These are phyloP conservation scores for Candida nonsorbophila DNA, from an alignment of 805 yeast genomes.

Conservation along the genomic window DNA sequence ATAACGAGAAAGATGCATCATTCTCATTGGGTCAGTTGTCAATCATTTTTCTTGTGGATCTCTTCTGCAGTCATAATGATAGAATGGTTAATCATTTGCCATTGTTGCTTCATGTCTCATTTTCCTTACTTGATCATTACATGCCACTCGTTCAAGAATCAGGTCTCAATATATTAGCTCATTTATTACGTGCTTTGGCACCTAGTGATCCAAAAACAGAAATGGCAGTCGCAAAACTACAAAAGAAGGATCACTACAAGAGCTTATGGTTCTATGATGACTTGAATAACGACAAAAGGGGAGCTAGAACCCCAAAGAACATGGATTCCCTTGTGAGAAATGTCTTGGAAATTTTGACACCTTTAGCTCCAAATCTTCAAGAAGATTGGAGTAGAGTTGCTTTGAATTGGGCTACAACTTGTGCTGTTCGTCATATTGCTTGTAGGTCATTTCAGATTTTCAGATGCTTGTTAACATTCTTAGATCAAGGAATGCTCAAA, in stretches of 20 bases:
- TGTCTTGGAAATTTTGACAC: conserved; percentile 51
- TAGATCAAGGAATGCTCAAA: conserved; percentile 83
- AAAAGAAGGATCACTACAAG: conserved; percentile 42
- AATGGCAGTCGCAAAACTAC: conserved; percentile 52
- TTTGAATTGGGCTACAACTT: conserved; percentile 91
- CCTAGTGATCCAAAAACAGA: conserved; percentile 50
- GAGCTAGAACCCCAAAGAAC: conserved; percentile 78
- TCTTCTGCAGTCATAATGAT: conserved; percentile 64
- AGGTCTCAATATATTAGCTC: conserved; percentile 70
- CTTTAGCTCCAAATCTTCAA: conserved; percentile 50
- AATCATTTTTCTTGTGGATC: conserved; percentile 76
- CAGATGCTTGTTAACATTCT: conserved; percentile 71
- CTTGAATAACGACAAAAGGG: conserved; percentile 62
- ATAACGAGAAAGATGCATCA: conserved; percentile 61
- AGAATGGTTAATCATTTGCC: conserved; percentile 59
- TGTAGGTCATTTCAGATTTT: conserved; percentile 94
- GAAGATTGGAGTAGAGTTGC: conserved; percentile 83
- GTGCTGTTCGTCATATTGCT: conserved; percentile 95
- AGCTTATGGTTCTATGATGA: conserved; percentile 84
- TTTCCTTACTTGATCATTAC: conserved; percentile 85
- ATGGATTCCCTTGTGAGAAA: conserved; percentile 75
- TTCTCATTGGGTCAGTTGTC: conserved; percentile 88
- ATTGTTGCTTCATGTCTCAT: conserved; percentile 67
- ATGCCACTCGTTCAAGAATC: conserved; percentile 78
- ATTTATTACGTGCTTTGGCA: conserved; percentile 61